Base-by-base conservation (phyloP, 225 moss, liverwort and hornwort genomes). In the Pseudisothecium myosuroides region DNA sequence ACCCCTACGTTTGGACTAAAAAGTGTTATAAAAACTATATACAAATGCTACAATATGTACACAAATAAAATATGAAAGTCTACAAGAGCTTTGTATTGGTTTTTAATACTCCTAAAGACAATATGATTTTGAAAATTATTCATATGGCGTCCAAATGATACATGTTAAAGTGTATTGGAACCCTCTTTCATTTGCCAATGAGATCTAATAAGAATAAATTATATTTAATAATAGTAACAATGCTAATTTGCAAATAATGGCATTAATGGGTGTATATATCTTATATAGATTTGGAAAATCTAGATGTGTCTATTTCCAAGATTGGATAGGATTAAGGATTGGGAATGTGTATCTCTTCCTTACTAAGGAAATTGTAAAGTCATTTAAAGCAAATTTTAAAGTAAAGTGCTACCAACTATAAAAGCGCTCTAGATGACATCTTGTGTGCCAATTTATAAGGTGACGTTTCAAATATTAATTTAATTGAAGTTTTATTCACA, bases 261-360 rank as follows among this genome's bases (percentile, higher is more conserved):
- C 2, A 52, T 22, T 22, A 54, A 2, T 76, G 0, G 9, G 1
- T 23, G 5, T 0, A 0, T 8, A 21, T 36, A 22, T 2, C 1
- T 52, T 6, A 12, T 22, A 20, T 22, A 29, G 19, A 47, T 74
- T 47, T 47, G 6, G 2, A 1, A 73, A 41, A 27, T 72, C 26
- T 72, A 13, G 5, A 43, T 27, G 3, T 9, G 27, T 71, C 2
- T 27, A 27, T 43, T n/a, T 73, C 1, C 0, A 32, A 49, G 14
- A 36, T 36, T 76, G 14, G 3, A 34, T 34, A 52, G 3, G 14
- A 76, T 34, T 2, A 14, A 22, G 3, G 9, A 2, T 52, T 21
- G 21, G 22, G 0, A 37, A 77, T 23, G 9, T 4, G 0, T 77
- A 9, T 5, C 0, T 9, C 36, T 76, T 36, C 5, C 0, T 52